phyloP scores from a whole-genome alignment of 768 basidiomycete genomes.

The Clathrus columnatus region DNA sequence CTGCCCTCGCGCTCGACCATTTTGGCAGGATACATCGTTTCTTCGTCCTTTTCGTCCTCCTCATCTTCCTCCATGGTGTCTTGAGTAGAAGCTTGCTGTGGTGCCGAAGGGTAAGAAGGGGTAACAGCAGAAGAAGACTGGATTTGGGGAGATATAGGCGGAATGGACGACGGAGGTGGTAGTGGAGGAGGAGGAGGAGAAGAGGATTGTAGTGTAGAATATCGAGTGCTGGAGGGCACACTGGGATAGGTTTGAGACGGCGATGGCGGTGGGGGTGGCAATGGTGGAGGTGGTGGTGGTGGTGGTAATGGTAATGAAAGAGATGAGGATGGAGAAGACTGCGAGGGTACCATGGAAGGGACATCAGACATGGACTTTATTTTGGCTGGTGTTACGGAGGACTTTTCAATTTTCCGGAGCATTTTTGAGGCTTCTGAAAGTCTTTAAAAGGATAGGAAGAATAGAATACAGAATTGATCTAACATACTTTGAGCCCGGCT shows the following conservation, averaged over 20 bases:
- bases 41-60: slow-evolving; percentile 50
- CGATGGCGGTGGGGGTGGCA: slow-evolving; percentile 18
- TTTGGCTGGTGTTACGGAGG: slow-evolving; percentile 61
- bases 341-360: slow-evolving; percentile 26
- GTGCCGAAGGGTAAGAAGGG: slow-evolving; percentile 29
- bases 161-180: slow-evolving; percentile 20
- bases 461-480: slow-evolving; percentile 7
- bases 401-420: slow-evolving; percentile 80
- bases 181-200: slow-evolving; percentile 27
- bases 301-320: not conserved
- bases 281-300: not conserved
- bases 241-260: slow-evolving; percentile 20
- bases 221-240: slow-evolving; percentile 18
- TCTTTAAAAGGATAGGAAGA: slow-evolving; percentile 28
- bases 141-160: slow-evolving; percentile 14
- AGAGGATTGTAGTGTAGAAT: slow-evolving; percentile 38
- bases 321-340: slow-evolving; percentile 26
- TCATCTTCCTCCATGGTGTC: slow-evolving; percentile 54
- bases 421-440: slow-evolving; percentile 85
- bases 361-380: slow-evolving; percentile 42
- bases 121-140: slow-evolving; percentile 24
- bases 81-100: slow-evolving; percentile 29
- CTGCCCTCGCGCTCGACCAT: slow-evolving; percentile 64
- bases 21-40: slow-evolving; percentile 63
- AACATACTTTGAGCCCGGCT: slow-evolving; percentile 80